Percentiles rank a stretch among this genome's conserved stretches.
phyloP scores from a whole-genome alignment of 148 eudicot species.

The Spergularia marina region DNA sequence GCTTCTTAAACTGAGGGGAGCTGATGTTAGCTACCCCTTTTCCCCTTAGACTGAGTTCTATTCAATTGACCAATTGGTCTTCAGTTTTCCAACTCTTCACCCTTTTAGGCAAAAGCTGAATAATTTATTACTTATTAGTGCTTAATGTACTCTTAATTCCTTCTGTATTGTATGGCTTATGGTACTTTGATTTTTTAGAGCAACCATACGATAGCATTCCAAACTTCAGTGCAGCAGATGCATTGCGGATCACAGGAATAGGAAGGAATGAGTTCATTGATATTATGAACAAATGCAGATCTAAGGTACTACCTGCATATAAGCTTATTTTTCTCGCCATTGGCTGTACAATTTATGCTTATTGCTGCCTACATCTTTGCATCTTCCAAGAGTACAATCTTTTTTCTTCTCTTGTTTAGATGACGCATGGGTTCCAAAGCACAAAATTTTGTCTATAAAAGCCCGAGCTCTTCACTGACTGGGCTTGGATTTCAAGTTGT shows the following conservation, averaged over 20 bases:
- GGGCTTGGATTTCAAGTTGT: no score
- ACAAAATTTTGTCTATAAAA: no score
- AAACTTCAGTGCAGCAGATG: constrained; percentile 96
- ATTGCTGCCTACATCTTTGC: neutral
- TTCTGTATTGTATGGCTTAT: constrained; percentile 12
- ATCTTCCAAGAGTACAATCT: neutral
- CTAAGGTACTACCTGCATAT: constrained; percentile 60
- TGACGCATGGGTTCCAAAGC: no score
- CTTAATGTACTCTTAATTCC: constrained; percentile 3
- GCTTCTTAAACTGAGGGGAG: neutral
- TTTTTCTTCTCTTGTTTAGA: neutral
- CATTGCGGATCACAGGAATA: constrained; percentile 82
- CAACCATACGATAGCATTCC: constrained; percentile 99
- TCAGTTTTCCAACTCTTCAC: neutral
- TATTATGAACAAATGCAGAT: constrained; percentile 98
- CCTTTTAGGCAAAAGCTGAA: neutral
- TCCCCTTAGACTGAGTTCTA: neutral
- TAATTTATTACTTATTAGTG: constrained; percentile 1
- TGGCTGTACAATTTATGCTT: constrained; percentile 3
- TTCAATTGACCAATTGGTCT: neutral
- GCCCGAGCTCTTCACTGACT: no score
- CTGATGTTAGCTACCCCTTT: neutral
- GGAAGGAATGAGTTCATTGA: constrained; percentile 99
- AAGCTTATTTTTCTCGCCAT: constrained; percentile 3
- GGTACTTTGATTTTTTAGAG: constrained; percentile 48